Evolutionary conservation across 139 green algal genomes (phyloP).

Genomic region (Pseudopediastrum boryanum): DNA sequence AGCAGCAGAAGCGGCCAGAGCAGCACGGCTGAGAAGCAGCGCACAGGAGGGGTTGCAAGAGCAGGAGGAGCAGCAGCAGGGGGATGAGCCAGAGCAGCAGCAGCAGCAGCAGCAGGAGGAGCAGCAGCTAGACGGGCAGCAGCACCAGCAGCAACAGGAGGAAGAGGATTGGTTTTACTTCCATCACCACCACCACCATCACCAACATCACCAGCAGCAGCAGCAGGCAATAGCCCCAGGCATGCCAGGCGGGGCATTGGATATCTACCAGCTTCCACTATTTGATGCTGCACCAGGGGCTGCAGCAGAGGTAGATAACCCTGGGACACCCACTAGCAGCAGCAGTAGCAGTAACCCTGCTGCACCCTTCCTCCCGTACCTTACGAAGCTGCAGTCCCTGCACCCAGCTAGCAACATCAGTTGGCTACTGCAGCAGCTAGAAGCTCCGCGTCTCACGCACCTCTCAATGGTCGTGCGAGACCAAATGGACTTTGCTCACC

Average conservation of each 20-base stretch:
- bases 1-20: too few species aligned
- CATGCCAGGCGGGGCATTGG: too few species aligned
- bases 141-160: background rate
- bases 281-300: too few species aligned
- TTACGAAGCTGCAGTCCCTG: background rate
- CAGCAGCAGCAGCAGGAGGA: background rate
- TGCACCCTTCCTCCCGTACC: too few species aligned
- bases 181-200: too few species aligned
- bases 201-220: slow-evolving; percentile 12
- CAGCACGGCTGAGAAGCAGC: background rate
- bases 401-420: slow-evolving; percentile 13
- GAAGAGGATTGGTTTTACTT: too few species aligned
- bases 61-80: background rate
- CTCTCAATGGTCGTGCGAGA: slow-evolving; percentile 11
- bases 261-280: too few species aligned
- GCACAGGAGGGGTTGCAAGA: background rate
- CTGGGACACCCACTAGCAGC: too few species aligned
- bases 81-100: slow-evolving; percentile 12
- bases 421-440: slow-evolving; percentile 7
- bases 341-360: too few species aligned
- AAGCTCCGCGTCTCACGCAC: background rate
- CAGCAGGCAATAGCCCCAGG: background rate
- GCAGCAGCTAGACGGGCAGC: background rate
- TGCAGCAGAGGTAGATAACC: too few species aligned
- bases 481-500: slow-evolving; percentile 17